Evolutionary conservation across 495 filamentous ascomycete genomes (phyloP).

Genomic region (Amniculicola lignicola): DNA sequence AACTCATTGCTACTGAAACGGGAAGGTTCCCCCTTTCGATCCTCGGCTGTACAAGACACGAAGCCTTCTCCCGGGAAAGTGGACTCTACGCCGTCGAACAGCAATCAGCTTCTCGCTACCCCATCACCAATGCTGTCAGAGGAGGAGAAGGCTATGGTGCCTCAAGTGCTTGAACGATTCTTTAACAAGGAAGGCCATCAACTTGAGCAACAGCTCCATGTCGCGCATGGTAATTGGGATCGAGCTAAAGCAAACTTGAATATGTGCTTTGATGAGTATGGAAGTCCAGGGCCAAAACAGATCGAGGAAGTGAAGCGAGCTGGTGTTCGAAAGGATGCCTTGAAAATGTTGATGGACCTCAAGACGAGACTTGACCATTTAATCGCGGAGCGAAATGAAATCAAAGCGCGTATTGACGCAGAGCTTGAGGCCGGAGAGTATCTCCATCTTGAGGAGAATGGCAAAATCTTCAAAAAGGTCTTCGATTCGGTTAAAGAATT

Average conservation of each 20-base stretch:
- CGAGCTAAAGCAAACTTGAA: slow-evolving; percentile 4
- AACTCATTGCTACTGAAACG: no score
- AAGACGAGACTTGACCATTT: slow-evolving; percentile 1
- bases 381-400: slow-evolving; percentile 7
- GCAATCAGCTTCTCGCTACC: not conserved
- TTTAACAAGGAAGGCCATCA: slow-evolving; percentile 4
- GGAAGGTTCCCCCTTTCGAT: no score
- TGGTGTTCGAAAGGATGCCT: slow-evolving; percentile 12
- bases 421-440: slow-evolving; percentile 14
- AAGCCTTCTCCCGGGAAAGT: no score
- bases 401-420: slow-evolving; percentile 12
- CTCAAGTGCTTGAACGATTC: slow-evolving; percentile 11
- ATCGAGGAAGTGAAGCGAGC: slow-evolving; percentile 1
- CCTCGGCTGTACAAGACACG: no score
- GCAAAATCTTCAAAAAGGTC: slow-evolving; percentile 8
- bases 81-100: no score
- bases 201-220: slow-evolving; percentile 2
- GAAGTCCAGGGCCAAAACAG: not conserved
- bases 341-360: slow-evolving; percentile 9
- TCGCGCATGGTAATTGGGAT: slow-evolving; percentile 10
- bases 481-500: slow-evolving; percentile 20
- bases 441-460: slow-evolving; percentile 1
- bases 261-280: slow-evolving; percentile 10
- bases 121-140: slow-evolving; percentile 12
- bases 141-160: slow-evolving; percentile 1